Conservation (phyloP, 139 green algal species). For the Ostreobium quekettii region DNA sequence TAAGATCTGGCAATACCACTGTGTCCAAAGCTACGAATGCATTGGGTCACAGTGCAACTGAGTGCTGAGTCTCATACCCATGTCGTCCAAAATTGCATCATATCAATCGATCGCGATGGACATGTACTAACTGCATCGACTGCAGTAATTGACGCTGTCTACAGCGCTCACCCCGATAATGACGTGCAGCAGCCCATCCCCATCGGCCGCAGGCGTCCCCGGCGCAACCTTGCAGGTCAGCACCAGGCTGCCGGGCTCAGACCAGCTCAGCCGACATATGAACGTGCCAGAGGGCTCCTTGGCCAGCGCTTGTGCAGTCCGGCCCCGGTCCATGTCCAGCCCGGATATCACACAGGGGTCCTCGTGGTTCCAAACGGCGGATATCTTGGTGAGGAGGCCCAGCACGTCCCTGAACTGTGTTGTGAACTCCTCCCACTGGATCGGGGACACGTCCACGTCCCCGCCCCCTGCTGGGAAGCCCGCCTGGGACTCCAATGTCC, state of each 20-base stretch:
- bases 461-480: conserved; percentile 37
- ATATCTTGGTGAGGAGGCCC: conserved; percentile 40
- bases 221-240: conserved; percentile 18
- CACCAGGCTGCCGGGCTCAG: conserved; percentile 13
- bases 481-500: conserved; percentile 42
- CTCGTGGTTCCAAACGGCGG: conserved; percentile 45
- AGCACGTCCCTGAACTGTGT: conserved; percentile 38
- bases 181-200: conserved; percentile 47
- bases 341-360: conserved; percentile 54
- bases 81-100: too few species aligned
- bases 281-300: conserved; percentile 17
- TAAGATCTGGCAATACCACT: too few species aligned
- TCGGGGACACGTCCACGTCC: conserved; percentile 28
- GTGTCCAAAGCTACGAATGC: too few species aligned
- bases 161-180: conserved; percentile 48
- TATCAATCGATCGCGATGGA: too few species aligned
- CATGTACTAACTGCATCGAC: too few species aligned
- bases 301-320: conserved; percentile 1
- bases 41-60: too few species aligned
- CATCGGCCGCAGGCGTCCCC: conserved; percentile 22
- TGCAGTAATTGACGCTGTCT: too few species aligned
- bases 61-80: too few species aligned
- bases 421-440: conserved; percentile 53
- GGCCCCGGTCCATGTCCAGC: conserved; percentile 50
- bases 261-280: conserved; percentile 17